Evolutionary conservation across 1,284 basidiomycete species (phyloP), one percentile per base, ranked within the genome.

Genomic region (Sphaerobolus stellatus): DNA sequence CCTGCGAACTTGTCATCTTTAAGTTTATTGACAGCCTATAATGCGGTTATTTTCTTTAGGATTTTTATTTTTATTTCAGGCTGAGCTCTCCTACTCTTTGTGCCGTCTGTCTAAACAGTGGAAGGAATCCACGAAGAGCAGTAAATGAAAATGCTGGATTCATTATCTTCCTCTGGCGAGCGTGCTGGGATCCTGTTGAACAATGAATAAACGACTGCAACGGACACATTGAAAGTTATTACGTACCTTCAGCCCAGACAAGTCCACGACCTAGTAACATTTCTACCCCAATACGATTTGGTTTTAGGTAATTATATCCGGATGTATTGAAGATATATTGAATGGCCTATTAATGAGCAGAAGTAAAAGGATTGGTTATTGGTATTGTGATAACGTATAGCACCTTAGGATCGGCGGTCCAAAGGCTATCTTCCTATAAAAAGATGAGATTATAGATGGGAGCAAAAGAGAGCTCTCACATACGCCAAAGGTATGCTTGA

Each of bases 401-500:
- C 28, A 43, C 41, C 14, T 43, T 43, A 13, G 41, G 41, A 22
- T 43, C 41, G 28, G 41, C 28, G 3, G 28, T 13, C 8, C 28
- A 43, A n/a, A 43, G 41, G 22, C 22, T 43, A 14, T 43, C 16
- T 4, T 24, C 22, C 41, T 43, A 43, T 4, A 43, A 18, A 43
- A 43, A 43, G 22, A 8, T 43, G 22, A 43, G 41, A 7, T 7
- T 7, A 43, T 20, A 11, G 22, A 43, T 24, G 18, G 28, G 2
- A 4, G 13, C 20, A 3, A 22, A 5, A 9, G 41, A 43, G 41
- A 43, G 3, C 3, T 24, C n/a, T 43, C 11, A 52, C 65, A 57
- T 34, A 71, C 70, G 1, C 65, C 66, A 33, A 68, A 61, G 50
- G 63, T 63, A 4, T 58, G 61, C 31, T 61, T 64, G 16, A 60